Evolutionary conservation across 768 basidiomycete genomes (phyloP).

Genomic region (Coprinellus aureogranulatus): DNA sequence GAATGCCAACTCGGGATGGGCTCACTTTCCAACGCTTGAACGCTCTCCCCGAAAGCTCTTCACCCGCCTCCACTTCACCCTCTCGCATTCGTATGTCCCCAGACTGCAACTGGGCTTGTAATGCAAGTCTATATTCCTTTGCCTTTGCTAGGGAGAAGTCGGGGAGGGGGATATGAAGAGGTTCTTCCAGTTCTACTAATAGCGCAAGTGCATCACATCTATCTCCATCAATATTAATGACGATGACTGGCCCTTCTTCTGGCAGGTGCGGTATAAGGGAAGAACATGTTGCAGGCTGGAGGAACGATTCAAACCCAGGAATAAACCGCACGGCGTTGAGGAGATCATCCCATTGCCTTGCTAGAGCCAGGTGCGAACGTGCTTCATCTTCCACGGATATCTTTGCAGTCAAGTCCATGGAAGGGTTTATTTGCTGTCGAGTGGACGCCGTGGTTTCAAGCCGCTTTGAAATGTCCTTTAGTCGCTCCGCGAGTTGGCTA

Average conservation of each 20-base stretch:
- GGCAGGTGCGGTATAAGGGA: slow-evolving; percentile 12
- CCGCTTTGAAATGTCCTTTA: slow-evolving; percentile 11
- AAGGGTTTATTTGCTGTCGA: not conserved
- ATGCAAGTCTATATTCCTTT: not conserved
- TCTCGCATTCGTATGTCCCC: not conserved
- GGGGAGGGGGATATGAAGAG: slow-evolving; percentile 12
- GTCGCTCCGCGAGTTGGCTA: slow-evolving; percentile 10
- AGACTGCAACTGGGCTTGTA: not conserved
- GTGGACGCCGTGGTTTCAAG: slow-evolving; percentile 9
- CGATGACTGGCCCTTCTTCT: slow-evolving; percentile 15
- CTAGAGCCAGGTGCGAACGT: not conserved
- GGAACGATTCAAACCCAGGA: slow-evolving; percentile 19
- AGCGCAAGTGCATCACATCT: slow-evolving; percentile 24
- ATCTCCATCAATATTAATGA: slow-evolving; percentile 15
- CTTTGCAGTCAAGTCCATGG: not conserved
- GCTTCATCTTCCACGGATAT: not conserved
- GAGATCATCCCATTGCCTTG: not conserved
- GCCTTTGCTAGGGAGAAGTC: slow-evolving; percentile 3
- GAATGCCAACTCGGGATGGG: no score
- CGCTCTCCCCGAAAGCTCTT: no score
- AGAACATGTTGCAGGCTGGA: slow-evolving; percentile 11
- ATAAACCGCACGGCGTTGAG: slow-evolving; percentile 7
- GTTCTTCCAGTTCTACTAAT: not conserved
- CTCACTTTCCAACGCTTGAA: no score
- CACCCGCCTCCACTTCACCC: not conserved